A percentile compares a stretch with the other conserved stretches of the same genome.
Evolutionary conservation across 2,329 filamentous ascomycete species (phyloP).

Genomic region (Curvularia sp.): DNA sequence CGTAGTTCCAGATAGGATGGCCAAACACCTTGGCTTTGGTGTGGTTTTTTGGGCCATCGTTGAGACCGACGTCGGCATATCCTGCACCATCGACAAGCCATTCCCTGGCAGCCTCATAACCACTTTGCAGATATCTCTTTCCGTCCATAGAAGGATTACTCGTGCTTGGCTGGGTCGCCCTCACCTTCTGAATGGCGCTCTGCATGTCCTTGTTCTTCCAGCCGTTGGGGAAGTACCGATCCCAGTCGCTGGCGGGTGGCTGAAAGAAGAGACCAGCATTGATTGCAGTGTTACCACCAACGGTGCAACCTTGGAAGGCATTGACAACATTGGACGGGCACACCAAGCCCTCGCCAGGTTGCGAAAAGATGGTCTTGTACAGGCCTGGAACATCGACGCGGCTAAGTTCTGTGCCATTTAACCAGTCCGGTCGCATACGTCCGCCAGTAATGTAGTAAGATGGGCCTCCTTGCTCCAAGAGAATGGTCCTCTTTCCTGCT

Average conservation of each 20-base stretch:
- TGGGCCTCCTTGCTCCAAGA: slow-evolving; percentile 60
- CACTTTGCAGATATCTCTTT: slow-evolving; percentile 57
- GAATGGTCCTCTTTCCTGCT: slow-evolving; percentile 59
- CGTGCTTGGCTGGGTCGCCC: slow-evolving; percentile 54
- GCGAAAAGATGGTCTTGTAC: slow-evolving; percentile 59
- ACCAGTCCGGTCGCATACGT: slow-evolving; percentile 57
- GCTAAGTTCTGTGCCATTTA: slow-evolving; percentile 56
- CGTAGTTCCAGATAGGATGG: slow-evolving; percentile 58
- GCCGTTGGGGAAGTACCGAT: slow-evolving; percentile 57
- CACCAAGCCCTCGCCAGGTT: slow-evolving; percentile 46
- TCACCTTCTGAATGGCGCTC: slow-evolving; percentile 55
- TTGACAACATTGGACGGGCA: slow-evolving; percentile 52
- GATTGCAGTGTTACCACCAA: slow-evolving; percentile 62
- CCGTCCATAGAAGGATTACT: slow-evolving; percentile 56
- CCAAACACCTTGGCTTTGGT: slow-evolving; percentile 58
- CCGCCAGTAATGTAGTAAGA: slow-evolving; percentile 60
- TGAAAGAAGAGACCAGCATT: slow-evolving; percentile 63
- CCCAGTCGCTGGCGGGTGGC: slow-evolving; percentile 61
- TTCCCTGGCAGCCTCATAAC: slow-evolving; percentile 56
- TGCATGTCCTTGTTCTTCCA: slow-evolving; percentile 61
- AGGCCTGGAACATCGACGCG: slow-evolving; percentile 63
- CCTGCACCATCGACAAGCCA: slow-evolving; percentile 61
- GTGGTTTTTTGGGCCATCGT: slow-evolving; percentile 52
- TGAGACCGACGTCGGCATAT: slow-evolving; percentile 58
- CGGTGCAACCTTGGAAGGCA: slow-evolving; percentile 59